Conservation (phyloP, 257 asterid species). For the Prunella vulgaris region DNA sequence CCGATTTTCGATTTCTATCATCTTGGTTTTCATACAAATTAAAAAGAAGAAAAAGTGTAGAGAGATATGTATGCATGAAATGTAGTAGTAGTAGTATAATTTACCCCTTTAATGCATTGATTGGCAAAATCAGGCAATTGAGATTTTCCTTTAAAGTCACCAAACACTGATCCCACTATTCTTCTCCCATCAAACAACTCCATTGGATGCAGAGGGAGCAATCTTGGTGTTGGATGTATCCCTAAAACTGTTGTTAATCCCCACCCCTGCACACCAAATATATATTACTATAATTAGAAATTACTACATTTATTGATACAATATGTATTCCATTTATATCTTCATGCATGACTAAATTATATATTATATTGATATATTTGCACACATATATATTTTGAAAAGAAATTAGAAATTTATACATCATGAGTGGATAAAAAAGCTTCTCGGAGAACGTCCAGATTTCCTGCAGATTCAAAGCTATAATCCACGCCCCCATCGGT, state of each 20-base stretch:
- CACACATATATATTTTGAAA: background rate
- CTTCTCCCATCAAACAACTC: constrained; percentile 80
- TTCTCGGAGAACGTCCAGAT: constrained; percentile 79
- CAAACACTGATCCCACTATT: constrained; percentile 71
- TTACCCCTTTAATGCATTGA: constrained; percentile 72
- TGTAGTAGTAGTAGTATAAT: too few relatives aligned
- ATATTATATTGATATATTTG: too few relatives aligned
- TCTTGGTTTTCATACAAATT: too few relatives aligned
- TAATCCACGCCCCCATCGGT: constrained; percentile 81
- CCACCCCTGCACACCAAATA: constrained; percentile 65
- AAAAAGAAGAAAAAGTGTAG: background rate
- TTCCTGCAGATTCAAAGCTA: constrained; percentile 89
- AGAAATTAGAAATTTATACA: constrained; percentile 20
- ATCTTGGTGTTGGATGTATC: constrained; percentile 62
- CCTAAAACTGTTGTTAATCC: constrained; percentile 74
- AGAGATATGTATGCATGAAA: background rate
- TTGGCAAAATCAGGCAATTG: constrained; percentile 67
- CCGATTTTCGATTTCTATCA: too few relatives aligned
- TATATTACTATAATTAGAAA: background rate
- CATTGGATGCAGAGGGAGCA: constrained; percentile 92
- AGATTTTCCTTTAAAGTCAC: constrained; percentile 86
- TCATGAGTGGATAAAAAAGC: constrained; percentile 89
- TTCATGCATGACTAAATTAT: background rate
- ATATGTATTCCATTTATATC: background rate
- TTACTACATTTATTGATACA: background rate